A percentile compares a stretch with the other conserved stretches of the same genome.
Evolutionary conservation across 257 asterid species (phyloP).

Genomic region (Striga asiatica): DNA sequence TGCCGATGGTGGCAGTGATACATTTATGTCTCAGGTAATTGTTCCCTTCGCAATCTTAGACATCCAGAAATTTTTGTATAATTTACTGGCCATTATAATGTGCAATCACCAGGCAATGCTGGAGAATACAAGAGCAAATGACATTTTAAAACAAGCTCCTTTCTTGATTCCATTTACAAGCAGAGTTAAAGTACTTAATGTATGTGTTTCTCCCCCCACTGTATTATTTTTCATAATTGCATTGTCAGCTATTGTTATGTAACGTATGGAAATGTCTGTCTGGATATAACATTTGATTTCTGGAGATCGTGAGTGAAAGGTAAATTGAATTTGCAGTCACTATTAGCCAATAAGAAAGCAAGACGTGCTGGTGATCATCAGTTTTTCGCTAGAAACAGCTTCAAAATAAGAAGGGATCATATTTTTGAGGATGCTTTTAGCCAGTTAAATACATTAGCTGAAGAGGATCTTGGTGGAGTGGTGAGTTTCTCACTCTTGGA

Average conservation of each 20-base stretch:
- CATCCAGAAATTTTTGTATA: neutral
- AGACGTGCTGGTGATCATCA: constrained; percentile 43
- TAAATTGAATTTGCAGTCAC: constrained; percentile 53
- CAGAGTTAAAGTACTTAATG: constrained; percentile 87
- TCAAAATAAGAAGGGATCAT: constrained; percentile 83
- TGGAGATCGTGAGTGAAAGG: constrained; percentile 3
- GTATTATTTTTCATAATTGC: constrained; percentile 7
- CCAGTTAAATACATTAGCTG: constrained; percentile 66
- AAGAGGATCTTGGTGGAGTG: constrained; percentile 83
- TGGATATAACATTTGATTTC: neutral
- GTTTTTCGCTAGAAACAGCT: constrained; percentile 50
- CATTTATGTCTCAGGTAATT: constrained; percentile 74
- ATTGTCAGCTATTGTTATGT: neutral
- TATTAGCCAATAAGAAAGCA: constrained; percentile 55
- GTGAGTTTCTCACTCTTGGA: constrained; percentile 30
- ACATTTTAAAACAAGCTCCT: constrained; percentile 85
- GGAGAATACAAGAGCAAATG: constrained; percentile 74
- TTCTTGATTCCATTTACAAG: constrained; percentile 93
- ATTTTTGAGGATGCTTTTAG: constrained; percentile 84
- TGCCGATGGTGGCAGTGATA: constrained; percentile 89
- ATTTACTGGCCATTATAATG: constrained; percentile 7
- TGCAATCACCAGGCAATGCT: constrained; percentile 52
- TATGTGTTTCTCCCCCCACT: constrained; percentile 34
- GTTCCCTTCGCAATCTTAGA: constrained; percentile 16
- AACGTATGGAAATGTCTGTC: constrained; percentile 5